Base-by-base conservation (phyloP, 1,284 basidiomycete genomes). In the Nidula niveotomentosa region DNA sequence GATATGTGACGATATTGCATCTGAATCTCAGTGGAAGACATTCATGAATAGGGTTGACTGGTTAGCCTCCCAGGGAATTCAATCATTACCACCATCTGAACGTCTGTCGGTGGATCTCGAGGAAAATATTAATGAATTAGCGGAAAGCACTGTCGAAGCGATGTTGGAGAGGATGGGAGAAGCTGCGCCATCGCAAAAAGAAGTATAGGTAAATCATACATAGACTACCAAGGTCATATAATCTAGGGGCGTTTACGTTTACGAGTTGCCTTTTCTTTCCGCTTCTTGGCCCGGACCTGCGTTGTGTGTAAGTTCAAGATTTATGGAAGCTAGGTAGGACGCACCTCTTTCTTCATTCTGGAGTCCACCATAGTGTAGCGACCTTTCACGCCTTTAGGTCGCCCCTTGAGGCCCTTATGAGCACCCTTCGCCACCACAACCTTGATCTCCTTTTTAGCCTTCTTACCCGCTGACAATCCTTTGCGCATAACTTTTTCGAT, bases 361-460 rank as follows among this genome's bases (percentile, higher is more conserved):
- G 89, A 72, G 67, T 98, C 95, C 8, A 97, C 93, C 93, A 98
- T 98, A 56, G 87, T 76, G 69, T 96, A 96, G 52, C 89, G 81
- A 37, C 93, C 97, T 77, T 97, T 98, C 56, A 98, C 90, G 60
- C 97, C 97, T 72, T 91, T 97, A 17, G 97, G 97, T 56, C 97
- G 77, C 8, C 97, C 97, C 76, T 96, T 91, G 62, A 96, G 70
- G 53, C 93, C 97, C 65, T 86, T 92, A 71, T 97, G 92, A 15
- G 83, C 78, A 51, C 97, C 97, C 65, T 90, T 93, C 9, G 96
- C 97, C 3, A 99, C 96, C 33, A 99, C 88, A 9, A 98, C 73
- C 74, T 95, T 93, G 56, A 92, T 70, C 55, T 95, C 90, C 65
- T 85, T 91, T 76, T 90, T 91, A 55, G 78, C 76, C 74, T 89